phyloP scores from a whole-genome alignment of 2,329 filamentous ascomycete genomes.

The Hyphodiscus sp. region DNA sequence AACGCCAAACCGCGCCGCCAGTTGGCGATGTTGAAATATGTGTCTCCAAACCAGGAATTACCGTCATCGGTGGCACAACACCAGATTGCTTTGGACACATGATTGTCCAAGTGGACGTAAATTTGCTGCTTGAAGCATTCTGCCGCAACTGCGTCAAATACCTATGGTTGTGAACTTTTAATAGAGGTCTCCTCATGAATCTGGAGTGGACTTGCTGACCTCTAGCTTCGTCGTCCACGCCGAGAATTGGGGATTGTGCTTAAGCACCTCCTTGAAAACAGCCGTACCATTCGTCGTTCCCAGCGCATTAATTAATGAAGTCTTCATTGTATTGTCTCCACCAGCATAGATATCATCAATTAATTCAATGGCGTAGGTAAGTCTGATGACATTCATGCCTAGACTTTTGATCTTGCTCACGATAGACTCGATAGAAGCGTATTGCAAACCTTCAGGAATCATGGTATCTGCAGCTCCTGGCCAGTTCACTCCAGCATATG shows the following conservation, averaged over 20 bases:
- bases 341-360: constrained; percentile 49
- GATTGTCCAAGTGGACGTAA: constrained; percentile 55
- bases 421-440: constrained; percentile 49
- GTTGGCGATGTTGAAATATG: constrained; percentile 49
- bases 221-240: constrained; percentile 47
- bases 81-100: constrained; percentile 53
- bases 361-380: constrained; percentile 60
- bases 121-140: constrained; percentile 51
- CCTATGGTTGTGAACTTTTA: constrained; percentile 17
- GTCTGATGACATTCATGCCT: constrained; percentile 56
- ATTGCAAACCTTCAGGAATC: constrained; percentile 59
- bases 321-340: constrained; percentile 41
- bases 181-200: background rate
- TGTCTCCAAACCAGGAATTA: constrained; percentile 57
- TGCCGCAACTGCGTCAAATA: constrained; percentile 56
- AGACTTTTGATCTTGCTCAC: constrained; percentile 48
- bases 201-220: constrained; percentile 10
- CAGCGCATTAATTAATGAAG: constrained; percentile 39
- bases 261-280: constrained; percentile 45
- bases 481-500: constrained; percentile 54
- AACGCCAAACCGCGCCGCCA: constrained; percentile 55
- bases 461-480: constrained; percentile 55
- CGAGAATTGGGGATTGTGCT: constrained; percentile 51
- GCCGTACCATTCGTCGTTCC: constrained; percentile 47
- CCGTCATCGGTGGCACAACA: constrained; percentile 49